phyloP scores from a whole-genome alignment of 2,329 filamentous ascomycete species.

The Scorias spongiosa region DNA sequence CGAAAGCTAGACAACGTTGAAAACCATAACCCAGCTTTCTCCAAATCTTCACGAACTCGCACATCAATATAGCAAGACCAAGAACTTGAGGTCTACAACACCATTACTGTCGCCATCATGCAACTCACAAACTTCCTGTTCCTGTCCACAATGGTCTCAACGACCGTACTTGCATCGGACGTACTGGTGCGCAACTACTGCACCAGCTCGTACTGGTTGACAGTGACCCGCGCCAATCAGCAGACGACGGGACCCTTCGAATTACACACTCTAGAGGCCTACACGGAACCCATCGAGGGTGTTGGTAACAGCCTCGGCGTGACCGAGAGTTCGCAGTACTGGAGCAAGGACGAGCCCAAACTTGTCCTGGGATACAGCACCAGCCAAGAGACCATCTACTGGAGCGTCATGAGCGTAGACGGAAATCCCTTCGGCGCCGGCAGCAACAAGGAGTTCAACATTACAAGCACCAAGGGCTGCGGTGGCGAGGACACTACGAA shows the following conservation, averaged over 20 bases:
- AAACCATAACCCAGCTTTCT: no score
- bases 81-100: no score
- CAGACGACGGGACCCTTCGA: constrained; percentile 6
- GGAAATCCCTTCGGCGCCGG: constrained; percentile 12
- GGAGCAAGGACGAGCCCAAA: constrained; percentile 9
- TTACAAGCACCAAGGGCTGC: constrained; percentile 8
- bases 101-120: no score
- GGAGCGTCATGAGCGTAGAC: constrained; percentile 12
- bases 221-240: constrained; percentile 11
- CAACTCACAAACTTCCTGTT: no score
- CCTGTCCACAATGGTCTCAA: neutral
- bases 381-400: constrained; percentile 12
- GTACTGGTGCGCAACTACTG: constrained; percentile 16
- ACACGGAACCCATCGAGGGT: constrained; percentile 10
- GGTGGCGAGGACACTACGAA: constrained; percentile 5
- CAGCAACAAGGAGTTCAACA: constrained; percentile 6
- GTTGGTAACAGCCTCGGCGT: constrained; percentile 18
- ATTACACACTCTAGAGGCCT: constrained; percentile 9
- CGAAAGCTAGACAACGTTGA: no score
- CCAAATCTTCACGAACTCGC: no score
- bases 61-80: no score
- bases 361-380: constrained; percentile 14
- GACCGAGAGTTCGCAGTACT: constrained; percentile 13
- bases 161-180: constrained; percentile 2
- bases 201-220: constrained; percentile 11